phyloP scores from a whole-genome alignment of 139 green algal species.

The Pseudopediastrum boryanum region DNA sequence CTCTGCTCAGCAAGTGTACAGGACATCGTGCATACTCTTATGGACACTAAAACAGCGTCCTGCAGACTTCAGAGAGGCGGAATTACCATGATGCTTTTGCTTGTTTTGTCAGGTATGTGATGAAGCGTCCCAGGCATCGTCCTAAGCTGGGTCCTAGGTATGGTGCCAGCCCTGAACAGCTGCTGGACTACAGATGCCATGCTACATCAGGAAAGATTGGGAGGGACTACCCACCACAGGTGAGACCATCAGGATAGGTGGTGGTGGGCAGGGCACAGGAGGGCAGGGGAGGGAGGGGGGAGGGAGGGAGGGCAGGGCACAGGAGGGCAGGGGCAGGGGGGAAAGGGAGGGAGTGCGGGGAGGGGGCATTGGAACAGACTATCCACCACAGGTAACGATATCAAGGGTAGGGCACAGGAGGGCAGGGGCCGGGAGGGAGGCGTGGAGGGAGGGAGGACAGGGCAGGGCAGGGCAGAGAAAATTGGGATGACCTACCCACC shows the following conservation, averaged over 20 bases:
- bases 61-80: too few relatives aligned
- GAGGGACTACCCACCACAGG: constrained; percentile 39
- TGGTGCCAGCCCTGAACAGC: constrained; percentile 42
- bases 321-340: too few relatives aligned
- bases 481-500: too few relatives aligned
- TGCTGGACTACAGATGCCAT: constrained; percentile 65
- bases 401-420: too few relatives aligned
- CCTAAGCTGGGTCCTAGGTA: neutral
- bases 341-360: too few relatives aligned
- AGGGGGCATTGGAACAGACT: neutral
- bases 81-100: neutral
- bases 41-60: neutral
- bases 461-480: too few relatives aligned
- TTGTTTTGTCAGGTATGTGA: constrained; percentile 23
- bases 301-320: neutral
- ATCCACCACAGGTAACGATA: neutral
- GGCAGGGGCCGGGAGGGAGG: too few relatives aligned
- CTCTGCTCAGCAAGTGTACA: constrained; percentile 4
- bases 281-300: neutral
- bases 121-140: constrained; percentile 12
- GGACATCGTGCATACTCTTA: neutral
- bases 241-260: constrained; percentile 14
- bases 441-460: too few relatives aligned
- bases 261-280: neutral
- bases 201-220: constrained; percentile 40